Percentiles rank a stretch among this genome's conserved stretches.
phyloP scores from a whole-genome alignment of 176 grass and related monocot species.

The Musa itinerans region DNA sequence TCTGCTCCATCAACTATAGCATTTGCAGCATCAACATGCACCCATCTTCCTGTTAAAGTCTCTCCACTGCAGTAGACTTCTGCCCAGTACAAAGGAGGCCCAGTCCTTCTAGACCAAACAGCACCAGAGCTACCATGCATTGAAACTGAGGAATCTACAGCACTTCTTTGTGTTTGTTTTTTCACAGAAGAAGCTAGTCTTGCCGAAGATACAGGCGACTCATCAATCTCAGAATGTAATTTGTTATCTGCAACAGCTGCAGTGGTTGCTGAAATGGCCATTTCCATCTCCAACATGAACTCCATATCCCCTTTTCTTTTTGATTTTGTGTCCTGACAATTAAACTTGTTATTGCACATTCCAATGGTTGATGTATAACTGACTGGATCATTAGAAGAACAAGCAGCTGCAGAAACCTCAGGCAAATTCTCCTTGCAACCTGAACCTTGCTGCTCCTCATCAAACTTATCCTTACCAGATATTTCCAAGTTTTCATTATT shows the following conservation, averaged over 20 bases:
- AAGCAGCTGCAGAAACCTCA: conserved; percentile 22
- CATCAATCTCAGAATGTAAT: conserved; percentile 17
- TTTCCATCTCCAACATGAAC: conserved; percentile 79
- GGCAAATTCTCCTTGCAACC: conserved; percentile 37
- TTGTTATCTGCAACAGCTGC: conserved; percentile 30
- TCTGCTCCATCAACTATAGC: conserved; percentile 66
- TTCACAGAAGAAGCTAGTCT: conserved; percentile 29
- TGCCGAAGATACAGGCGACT: conserved; percentile 22
- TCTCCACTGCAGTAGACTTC: conserved; percentile 76
- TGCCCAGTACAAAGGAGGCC: conserved; percentile 61
- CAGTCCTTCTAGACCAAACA: conserved; percentile 73
- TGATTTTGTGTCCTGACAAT: conserved; percentile 25
- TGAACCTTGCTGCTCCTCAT: conserved; percentile 26
- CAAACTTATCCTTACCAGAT: conserved; percentile 24
- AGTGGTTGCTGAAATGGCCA: conserved; percentile 82
- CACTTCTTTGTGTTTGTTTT: conserved; percentile 29
- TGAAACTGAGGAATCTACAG: conserved; percentile 27
- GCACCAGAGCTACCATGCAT: conserved; percentile 30
- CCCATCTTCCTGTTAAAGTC: conserved; percentile 62
- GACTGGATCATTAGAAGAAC: conserved; percentile 31
- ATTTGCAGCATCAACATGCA: conserved; percentile 90
- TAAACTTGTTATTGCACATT: conserved; percentile 17
- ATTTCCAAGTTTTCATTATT: conserved; percentile 16
- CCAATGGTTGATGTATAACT: conserved; percentile 21
- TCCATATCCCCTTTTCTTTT: conserved; percentile 76